These are phyloP conservation scores for Salix dunnii DNA, from an alignment of 345 rosid genomes.

Conservation along the genomic window DNA sequence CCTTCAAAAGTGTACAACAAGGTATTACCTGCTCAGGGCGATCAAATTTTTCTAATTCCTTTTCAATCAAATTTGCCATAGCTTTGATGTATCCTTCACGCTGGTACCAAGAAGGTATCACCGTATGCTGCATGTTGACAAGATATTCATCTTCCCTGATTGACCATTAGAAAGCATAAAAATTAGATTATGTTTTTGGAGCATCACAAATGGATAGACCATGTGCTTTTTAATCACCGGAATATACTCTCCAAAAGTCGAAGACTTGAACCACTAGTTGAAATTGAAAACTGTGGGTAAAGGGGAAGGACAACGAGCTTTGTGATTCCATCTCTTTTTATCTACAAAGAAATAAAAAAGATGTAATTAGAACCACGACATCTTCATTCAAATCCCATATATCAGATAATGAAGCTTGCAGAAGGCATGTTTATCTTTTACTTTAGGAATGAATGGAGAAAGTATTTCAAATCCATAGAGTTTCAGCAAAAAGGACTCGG, in stretches of 20 bases:
- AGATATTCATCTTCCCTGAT: slow-evolving; percentile 95
- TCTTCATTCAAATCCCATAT: background rate
- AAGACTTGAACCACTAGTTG: slow-evolving; percentile 98
- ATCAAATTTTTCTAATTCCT: slow-evolving; percentile 66
- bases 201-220: background rate
- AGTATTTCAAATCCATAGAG: background rate
- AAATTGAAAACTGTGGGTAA: slow-evolving; percentile 97
- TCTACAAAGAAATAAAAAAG: slow-evolving; percentile 37
- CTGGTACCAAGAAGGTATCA: slow-evolving; percentile 99
- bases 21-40: slow-evolving; percentile 59
- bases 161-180: slow-evolving; percentile 24
- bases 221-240: slow-evolving; percentile 43
- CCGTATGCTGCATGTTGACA: slow-evolving; percentile 97
- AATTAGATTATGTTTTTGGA: background rate
- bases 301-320: slow-evolving; percentile 98
- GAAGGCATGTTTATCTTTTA: no score
- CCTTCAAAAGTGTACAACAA: background rate
- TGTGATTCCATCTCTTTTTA: slow-evolving; percentile 80
- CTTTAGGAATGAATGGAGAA: background rate
- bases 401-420: background rate
- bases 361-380: background rate
- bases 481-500: background rate
- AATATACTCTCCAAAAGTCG: slow-evolving; percentile 91
- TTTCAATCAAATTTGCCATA: slow-evolving; percentile 75
- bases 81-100: slow-evolving; percentile 95